Evolutionary conservation across 2,329 filamentous ascomycete genomes (phyloP).

Genomic region (Aspergillus neotritici): DNA sequence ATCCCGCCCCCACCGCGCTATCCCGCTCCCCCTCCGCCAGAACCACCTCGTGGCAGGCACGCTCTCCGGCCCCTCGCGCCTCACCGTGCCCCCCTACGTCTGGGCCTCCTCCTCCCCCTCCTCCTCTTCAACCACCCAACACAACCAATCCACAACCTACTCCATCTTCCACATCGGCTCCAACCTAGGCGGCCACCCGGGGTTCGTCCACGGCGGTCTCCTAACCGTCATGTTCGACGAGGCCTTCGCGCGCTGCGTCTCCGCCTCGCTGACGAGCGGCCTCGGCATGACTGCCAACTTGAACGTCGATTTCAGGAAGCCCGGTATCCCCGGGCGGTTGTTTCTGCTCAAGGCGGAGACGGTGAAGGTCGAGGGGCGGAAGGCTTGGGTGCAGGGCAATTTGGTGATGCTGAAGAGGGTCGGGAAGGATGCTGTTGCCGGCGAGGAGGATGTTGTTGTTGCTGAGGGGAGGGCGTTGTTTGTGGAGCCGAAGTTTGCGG

Average conservation of each 20-base stretch:
- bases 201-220: slow-evolving; percentile 33
- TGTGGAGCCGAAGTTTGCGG: slow-evolving; percentile 34
- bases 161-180: slow-evolving; percentile 31
- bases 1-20: slow-evolving; percentile 76
- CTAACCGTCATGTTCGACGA: slow-evolving; percentile 33
- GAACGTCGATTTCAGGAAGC: slow-evolving; percentile 33
- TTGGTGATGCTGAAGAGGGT: slow-evolving; percentile 18
- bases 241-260: slow-evolving; percentile 33
- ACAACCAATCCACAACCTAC: slow-evolving; percentile 12
- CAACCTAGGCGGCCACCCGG: slow-evolving; percentile 31
- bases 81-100: slow-evolving; percentile 68
- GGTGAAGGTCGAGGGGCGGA: slow-evolving; percentile 30
- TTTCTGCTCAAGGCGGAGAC: slow-evolving; percentile 31
- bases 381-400: slow-evolving; percentile 34
- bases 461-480: slow-evolving; percentile 36
- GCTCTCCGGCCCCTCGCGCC: slow-evolving; percentile 64
- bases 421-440: slow-evolving; percentile 6
- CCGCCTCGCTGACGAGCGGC: slow-evolving; percentile 27
- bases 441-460: slow-evolving; percentile 24
- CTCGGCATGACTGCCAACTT: slow-evolving; percentile 35
- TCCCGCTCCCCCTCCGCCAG: slow-evolving; percentile 61
- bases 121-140: slow-evolving; percentile 4
- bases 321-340: slow-evolving; percentile 26
- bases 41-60: slow-evolving; percentile 76
- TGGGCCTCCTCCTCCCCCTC: slow-evolving; percentile 19